Base-by-base conservation (phyloP, 768 basidiomycete genomes). In the Gymnopilus junonius region DNA sequence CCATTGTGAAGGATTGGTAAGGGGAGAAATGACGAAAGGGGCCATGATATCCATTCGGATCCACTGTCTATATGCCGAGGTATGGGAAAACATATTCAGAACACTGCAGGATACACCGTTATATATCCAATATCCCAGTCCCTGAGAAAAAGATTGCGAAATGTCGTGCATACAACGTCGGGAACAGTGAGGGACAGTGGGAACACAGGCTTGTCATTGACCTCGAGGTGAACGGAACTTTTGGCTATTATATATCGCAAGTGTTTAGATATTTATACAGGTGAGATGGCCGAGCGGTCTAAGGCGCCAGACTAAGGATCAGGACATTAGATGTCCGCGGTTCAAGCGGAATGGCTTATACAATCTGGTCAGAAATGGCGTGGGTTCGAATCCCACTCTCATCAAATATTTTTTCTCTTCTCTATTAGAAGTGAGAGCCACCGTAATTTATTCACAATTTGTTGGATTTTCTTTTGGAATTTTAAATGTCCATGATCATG, bases 201-300 rank as follows among this genome's bases (percentile, higher is more conserved):
- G n/a, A n/a, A n/a, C n/a, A n/a, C n/a, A n/a, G n/a, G n/a, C n/a
- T n/a, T n/a, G n/a, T n/a, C n/a, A n/a, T n/a, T n/a, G n/a, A n/a
- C n/a, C n/a, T n/a, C n/a, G n/a, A n/a, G n/a, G n/a, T n/a, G n/a
- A n/a, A n/a, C n/a, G n/a, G n/a, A n/a, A n/a, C n/a, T n/a, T n/a
- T n/a, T n/a, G n/a, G n/a, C n/a, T n/a, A n/a, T n/a, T n/a, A n/a
- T n/a, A n/a, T n/a, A n/a, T n/a, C n/a, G n/a, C n/a, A n/a, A 39
- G 37, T 39, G 12, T 10, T 8, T 39, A 17, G 17, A 39, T 14
- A 17, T 39, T 15, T 14, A 4, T 39, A 1, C 37, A 39, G 74
- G 75, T 70, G 85, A 88, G 87, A 90, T 91, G 89, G 88, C 89
- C 88, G 89, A 90, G 88, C 87, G 88, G 88, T 90, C 89, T 88